phyloP scores from a whole-genome alignment of 805 yeast species.

The Saccharomycopsis fibuligera region DNA sequence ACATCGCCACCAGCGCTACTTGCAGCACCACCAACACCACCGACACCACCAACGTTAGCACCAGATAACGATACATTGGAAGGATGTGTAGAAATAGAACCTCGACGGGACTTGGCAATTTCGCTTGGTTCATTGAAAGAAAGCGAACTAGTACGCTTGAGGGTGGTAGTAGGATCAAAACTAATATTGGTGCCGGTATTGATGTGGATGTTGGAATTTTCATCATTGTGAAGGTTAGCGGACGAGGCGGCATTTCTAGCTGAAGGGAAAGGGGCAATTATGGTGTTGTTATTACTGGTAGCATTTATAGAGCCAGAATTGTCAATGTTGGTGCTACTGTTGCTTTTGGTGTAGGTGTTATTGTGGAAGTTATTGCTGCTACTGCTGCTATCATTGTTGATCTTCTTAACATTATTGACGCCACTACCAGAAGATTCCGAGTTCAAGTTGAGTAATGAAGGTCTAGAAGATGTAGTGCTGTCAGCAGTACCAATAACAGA shows the following conservation, averaged over 20 bases:
- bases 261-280: neutral
- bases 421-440: neutral
- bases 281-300: neutral
- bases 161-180: neutral
- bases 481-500: neutral
- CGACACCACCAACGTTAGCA: constrained; percentile 14
- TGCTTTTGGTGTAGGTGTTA: neutral
- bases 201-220: neutral
- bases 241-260: neutral
- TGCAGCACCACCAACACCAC: neutral
- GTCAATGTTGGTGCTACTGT: neutral
- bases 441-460: neutral
- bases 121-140: constrained; percentile 43
- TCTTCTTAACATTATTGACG: neutral
- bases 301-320: neutral
- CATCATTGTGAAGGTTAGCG: neutral
- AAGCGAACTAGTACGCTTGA: constrained; percentile 25
- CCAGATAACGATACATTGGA: constrained; percentile 32
- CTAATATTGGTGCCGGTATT: no score
- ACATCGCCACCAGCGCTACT: neutral
- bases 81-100: constrained; percentile 52
- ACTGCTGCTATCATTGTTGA: neutral
- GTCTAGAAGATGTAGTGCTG: neutral
- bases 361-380: neutral
- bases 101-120: constrained; percentile 42